Evolutionary conservation across 169 alveolate species (phyloP).

Genomic region (Perkinsus olseni): DNA sequence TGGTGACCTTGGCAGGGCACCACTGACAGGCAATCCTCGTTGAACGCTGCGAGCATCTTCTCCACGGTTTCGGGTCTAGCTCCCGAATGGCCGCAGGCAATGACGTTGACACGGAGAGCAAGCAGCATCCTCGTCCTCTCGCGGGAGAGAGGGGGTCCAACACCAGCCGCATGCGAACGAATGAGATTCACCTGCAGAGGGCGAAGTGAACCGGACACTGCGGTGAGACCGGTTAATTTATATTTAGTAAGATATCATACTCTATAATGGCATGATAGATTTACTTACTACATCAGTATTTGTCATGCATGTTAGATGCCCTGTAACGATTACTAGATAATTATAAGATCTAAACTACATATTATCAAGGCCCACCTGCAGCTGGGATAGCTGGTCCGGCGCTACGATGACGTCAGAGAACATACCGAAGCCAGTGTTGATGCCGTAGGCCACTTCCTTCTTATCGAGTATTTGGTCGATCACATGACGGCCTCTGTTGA

Average conservation of each 20-base stretch:
- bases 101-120: slow-evolving; percentile 39
- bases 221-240: too few relatives aligned
- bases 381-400: slow-evolving; percentile 25
- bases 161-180: slow-evolving; percentile 51
- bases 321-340: too few relatives aligned
- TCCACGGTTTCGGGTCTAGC: slow-evolving; percentile 20
- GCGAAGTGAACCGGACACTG: background rate
- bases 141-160: slow-evolving; percentile 32
- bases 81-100: slow-evolving; percentile 47
- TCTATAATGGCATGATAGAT: too few relatives aligned
- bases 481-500: background rate
- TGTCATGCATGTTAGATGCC: too few relatives aligned
- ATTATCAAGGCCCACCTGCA: slow-evolving; percentile 19
- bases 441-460: slow-evolving; percentile 33
- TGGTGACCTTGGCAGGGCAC: background rate
- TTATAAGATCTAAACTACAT: background rate
- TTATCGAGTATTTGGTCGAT: slow-evolving; percentile 8
- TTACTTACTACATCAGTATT: too few relatives aligned
- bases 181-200: slow-evolving; percentile 19
- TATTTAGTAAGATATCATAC: too few relatives aligned
- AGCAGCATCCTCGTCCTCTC: slow-evolving; percentile 18
- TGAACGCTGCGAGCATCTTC: slow-evolving; percentile 28
- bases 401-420: slow-evolving; percentile 33
- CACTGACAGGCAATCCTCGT: slow-evolving; percentile 13
- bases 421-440: slow-evolving; percentile 51